Base-by-base conservation (phyloP, 805 yeast species). In the Kluyveromyces dobzhanskii region DNA sequence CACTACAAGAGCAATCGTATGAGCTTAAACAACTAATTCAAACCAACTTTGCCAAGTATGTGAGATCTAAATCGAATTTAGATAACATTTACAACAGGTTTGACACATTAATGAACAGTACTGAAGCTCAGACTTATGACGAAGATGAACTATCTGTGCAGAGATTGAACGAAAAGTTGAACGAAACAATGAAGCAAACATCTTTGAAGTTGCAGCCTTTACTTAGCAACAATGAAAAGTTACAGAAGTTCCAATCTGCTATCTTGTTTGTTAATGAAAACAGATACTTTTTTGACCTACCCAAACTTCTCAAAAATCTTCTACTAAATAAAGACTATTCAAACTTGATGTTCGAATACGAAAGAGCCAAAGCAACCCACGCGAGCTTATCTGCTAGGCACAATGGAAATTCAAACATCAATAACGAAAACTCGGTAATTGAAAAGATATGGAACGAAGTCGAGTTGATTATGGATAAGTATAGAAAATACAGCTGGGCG, bases 31-130 rank as follows among this genome's bases (percentile, higher is more conserved):
- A 54, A 12, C 56, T 78, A 30, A 75, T 80, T 12, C 76, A 76
- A 46, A 59, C 67, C 11, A 84, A 82, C 51, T 80, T 76, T 47
- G 71, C 75, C 39, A 68, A 71, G 47, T 81, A 80, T 45, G 84
- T 83, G 24, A 72, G 71, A 44, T 69, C 79, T 19, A 83, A 83
- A 50, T 73, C 80, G 17, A 65, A 75, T 3, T 59, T 83, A 27
- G 88, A 82, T 51, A 69, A 69, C 19, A 76, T 80, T 3, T 71
- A 76, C 44, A 63, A 58, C 16, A 78, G 75, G 45, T 75, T 80
- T 47, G 61, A 53, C 2, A 41, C 67, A 28, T 37, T 30, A 35
- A 42, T 38, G 27, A 26, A 29, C 18, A 23, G 19, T 9, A 49
- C 59, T 35, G 50, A 48, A 25, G 17, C 30, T 3, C 48, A 44